Conservation (phyloP, 495 filamentous ascomycete genomes). For the Aspergillus sparsus region DNA sequence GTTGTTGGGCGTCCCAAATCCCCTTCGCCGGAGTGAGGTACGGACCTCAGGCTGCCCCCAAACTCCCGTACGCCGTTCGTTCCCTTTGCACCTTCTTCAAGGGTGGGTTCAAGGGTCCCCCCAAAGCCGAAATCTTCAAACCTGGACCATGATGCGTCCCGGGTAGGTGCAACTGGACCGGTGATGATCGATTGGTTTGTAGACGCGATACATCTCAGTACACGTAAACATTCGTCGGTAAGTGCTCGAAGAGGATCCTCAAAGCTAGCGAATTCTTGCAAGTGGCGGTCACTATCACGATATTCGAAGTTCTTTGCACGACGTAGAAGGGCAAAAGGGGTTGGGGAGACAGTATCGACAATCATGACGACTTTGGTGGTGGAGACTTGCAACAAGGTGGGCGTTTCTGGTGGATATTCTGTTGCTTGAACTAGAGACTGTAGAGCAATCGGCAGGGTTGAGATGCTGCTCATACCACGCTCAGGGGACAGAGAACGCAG, state of each 20-base stretch:
- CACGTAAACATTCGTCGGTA: constrained; percentile 90
- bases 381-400: constrained; percentile 71
- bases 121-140: constrained; percentile 96
- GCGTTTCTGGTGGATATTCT: constrained; percentile 87
- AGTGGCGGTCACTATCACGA: constrained; percentile 77
- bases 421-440: constrained; percentile 88
- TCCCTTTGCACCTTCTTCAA: constrained; percentile 57
- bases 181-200: constrained; percentile 78
- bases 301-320: constrained; percentile 95
- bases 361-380: constrained; percentile 95
- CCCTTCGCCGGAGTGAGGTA: constrained; percentile 59
- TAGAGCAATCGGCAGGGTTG: constrained; percentile 82
- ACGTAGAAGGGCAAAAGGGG: constrained; percentile 86
- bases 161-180: constrained; percentile 66
- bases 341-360: constrained; percentile 92
- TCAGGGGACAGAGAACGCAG: constrained; percentile 86
- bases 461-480: constrained; percentile 70
- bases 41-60: constrained; percentile 50
- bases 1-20: constrained; percentile 85
- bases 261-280: constrained; percentile 81
- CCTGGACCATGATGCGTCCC: constrained; percentile 90
- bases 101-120: constrained; percentile 67
- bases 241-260: constrained; percentile 87
- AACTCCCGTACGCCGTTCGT: constrained; percentile 31
- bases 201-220: constrained; percentile 83